These are phyloP conservation scores for Eleusine coracana DNA, from an alignment of 176 grass and related monocot species.

Conservation along the genomic window DNA sequence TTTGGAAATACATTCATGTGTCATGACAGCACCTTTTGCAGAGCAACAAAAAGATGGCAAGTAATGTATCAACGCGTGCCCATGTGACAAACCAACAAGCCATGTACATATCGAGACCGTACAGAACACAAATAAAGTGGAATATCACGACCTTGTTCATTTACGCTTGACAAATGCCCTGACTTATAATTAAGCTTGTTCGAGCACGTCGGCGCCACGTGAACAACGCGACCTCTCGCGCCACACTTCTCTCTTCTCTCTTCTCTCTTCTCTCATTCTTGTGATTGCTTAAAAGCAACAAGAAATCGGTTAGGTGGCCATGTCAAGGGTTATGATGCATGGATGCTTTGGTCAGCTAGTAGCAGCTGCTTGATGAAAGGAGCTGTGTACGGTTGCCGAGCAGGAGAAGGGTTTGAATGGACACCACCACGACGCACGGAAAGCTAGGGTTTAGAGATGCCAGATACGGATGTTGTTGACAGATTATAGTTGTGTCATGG, in stretches of 20 bases:
- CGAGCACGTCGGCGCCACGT: neutral
- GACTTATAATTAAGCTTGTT: neutral
- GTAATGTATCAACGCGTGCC: neutral
- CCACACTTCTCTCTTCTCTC: neutral
- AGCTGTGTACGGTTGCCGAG: neutral
- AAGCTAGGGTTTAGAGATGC: slow-evolving; percentile 43
- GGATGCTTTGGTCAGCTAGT: neutral
- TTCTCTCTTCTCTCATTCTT: neutral
- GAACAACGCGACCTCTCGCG: neutral
- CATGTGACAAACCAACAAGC: neutral
- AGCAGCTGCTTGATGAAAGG: neutral
- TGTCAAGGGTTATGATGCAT: neutral
- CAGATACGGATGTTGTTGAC: neutral
- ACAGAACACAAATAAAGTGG: neutral
- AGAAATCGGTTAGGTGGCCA: slow-evolving; percentile 9
- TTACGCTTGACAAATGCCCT: neutral
- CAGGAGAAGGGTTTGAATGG: neutral
- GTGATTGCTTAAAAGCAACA: neutral
- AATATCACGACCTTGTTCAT: neutral
- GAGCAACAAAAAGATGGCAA: neutral
- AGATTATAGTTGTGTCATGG: neutral
- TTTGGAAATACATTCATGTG: slow-evolving; percentile 2
- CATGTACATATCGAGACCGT: neutral
- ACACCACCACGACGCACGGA: slow-evolving; percentile 25
- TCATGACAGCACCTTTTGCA: neutral